Base-by-base conservation (phyloP, 1,284 basidiomycete genomes). In the Grifola frondosa region DNA sequence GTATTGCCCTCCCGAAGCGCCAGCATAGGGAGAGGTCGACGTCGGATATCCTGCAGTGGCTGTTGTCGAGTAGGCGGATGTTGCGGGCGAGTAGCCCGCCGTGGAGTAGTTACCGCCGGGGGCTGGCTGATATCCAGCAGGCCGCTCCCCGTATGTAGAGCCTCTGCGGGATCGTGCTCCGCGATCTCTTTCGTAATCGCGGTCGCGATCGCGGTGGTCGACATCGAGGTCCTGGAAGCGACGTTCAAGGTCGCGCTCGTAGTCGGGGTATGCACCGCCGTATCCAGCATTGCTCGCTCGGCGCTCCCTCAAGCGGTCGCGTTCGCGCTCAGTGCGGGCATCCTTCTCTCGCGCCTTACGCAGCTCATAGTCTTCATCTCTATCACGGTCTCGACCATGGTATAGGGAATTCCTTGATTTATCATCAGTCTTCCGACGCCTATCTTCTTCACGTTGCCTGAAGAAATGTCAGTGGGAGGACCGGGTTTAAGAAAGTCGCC, bases 361-460 rank as follows among this genome's bases (percentile, higher is more conserved):
- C 23, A 78, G 63, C 17, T 81, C 78, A 26, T 68, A 65, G 21
- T 83, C 81, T 38, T 68, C 66, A 25, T 77, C 73, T 58, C 58
- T 55, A 34, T 73, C 68, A 37, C 62, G 66, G 42, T 80, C 78
- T 35, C 76, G 71, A 42, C 50, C 50, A 26, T 46, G 32, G 26
- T 49, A 44, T 15, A 52, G 42, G 12, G 50, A 49, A 42, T 38
- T 44, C 16, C 50, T 32, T 6, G 46, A 42, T 21, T 37, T 33
- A 13, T 50, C 46, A 30, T 60, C 77, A 46, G 69, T 72, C 57
- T 66, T 74, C 56, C 73, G 69, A 43, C 75, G 71, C 53, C 74
- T 75, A 24, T 82, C 77, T 49, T 84, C 80, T 11, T 76, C 68
- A 42, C 66, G 73, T 62, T 77, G 74, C 79, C 81, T 83, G 50